These are phyloP conservation scores for Athelia sp. DNA, from an alignment of 1,284 basidiomycete species.

Conservation along the genomic window DNA sequence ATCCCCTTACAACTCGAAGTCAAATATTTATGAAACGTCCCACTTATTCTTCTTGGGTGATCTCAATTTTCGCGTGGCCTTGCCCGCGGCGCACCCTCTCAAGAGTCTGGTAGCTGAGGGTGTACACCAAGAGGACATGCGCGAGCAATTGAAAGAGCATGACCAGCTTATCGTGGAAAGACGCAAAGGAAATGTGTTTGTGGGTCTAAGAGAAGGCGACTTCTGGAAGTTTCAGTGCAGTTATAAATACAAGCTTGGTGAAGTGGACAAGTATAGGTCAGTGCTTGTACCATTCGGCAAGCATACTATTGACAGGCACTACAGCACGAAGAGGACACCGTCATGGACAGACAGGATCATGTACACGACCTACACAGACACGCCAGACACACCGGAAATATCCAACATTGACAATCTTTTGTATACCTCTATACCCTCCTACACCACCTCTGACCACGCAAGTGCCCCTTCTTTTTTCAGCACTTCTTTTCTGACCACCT, in stretches of 20 bases:
- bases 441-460: slow-evolving; percentile 74
- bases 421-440: slow-evolving; percentile 74
- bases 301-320: background rate
- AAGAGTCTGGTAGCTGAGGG: slow-evolving; percentile 27
- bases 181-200: slow-evolving; percentile 58
- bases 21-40: slow-evolving; percentile 75
- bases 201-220: slow-evolving; percentile 75
- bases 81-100: slow-evolving; percentile 48
- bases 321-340: slow-evolving; percentile 71
- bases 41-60: slow-evolving; percentile 88
- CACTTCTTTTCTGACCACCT: slow-evolving; percentile 6
- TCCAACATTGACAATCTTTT: slow-evolving; percentile 59
- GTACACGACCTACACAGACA: slow-evolving; percentile 78
- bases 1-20: slow-evolving; percentile 24
- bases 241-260: slow-evolving; percentile 82
- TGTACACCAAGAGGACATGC: slow-evolving; percentile 47
- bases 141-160: slow-evolving; percentile 64
- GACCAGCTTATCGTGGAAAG: slow-evolving; percentile 75
- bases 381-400: slow-evolving; percentile 42
- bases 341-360: slow-evolving; percentile 96
- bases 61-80: slow-evolving; percentile 80
- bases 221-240: slow-evolving; percentile 85
- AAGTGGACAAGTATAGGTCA: slow-evolving; percentile 77
- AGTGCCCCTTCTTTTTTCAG: slow-evolving; percentile 15
- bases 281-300: background rate